Evolutionary conservation across 257 asterid species (phyloP).

Genomic region (Solanum lycopersicoides): DNA sequence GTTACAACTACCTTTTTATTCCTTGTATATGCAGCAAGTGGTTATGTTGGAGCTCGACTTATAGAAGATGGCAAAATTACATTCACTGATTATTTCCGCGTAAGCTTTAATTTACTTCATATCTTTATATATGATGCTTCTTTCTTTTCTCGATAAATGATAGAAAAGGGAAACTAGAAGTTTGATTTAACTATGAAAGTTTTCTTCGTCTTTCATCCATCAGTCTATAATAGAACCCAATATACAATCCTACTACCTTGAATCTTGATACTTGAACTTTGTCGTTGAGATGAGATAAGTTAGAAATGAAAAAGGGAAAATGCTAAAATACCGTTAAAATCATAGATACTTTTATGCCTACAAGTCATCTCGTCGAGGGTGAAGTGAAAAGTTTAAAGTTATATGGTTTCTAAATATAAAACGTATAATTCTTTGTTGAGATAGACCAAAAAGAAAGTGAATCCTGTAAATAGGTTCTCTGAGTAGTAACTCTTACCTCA

Average conservation of each 20-base stretch:
- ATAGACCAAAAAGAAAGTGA: neutral
- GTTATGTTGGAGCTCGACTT: neutral
- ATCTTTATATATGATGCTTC: neutral
- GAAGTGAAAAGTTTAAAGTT: neutral
- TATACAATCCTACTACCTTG: neutral
- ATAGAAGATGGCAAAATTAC: neutral
- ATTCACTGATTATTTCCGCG: neutral
- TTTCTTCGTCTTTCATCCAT: neutral
- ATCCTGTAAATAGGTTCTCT: neutral
- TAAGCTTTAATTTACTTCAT: neutral
- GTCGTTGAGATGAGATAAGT: neutral
- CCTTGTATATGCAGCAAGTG: neutral
- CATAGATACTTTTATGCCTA: neutral
- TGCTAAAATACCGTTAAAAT: neutral
- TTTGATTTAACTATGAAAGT: neutral
- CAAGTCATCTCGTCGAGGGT: neutral
- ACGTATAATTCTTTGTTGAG: neutral
- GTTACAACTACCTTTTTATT: neutral
- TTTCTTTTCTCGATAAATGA: neutral
- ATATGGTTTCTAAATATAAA: neutral
- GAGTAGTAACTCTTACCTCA: neutral
- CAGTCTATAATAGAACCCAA: neutral
- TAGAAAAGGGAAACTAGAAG: neutral
- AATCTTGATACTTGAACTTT: neutral
- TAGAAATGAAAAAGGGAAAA: neutral